Conservation (phyloP, 768 basidiomycete genomes). For the Naganishia vaughanmartiniae region DNA sequence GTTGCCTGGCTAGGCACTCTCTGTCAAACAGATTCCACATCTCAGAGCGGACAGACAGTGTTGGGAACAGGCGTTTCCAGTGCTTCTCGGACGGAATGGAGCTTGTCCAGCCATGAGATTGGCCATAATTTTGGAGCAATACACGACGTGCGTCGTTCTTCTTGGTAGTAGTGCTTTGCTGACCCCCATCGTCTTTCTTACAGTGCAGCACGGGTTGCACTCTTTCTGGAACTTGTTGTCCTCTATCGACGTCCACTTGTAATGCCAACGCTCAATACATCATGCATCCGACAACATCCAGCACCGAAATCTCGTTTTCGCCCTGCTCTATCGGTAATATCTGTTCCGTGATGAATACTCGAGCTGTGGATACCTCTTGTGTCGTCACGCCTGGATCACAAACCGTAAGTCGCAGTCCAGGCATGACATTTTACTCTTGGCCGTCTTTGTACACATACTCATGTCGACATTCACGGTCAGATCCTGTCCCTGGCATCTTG, state of each 20-base stretch:
- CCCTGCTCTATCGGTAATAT: conserved; percentile 80
- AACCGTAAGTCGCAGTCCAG: conserved; percentile 22
- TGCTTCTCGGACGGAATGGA: conserved; percentile 64
- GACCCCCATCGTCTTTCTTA: background rate
- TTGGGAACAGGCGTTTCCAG: conserved; percentile 82
- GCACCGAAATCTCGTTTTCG: conserved; percentile 70
- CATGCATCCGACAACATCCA: conserved; percentile 72
- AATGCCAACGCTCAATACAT: conserved; percentile 68
- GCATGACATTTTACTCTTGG: background rate
- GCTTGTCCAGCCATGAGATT: conserved; percentile 49
- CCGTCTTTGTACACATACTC: background rate
- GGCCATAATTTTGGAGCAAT: conserved; percentile 83
- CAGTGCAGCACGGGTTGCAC: conserved; percentile 70
- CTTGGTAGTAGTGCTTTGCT: no score
- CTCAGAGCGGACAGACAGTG: conserved; percentile 58
- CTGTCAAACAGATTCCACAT: conserved; percentile 57
- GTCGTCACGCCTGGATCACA: conserved; percentile 61
- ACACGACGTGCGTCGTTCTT: no score
- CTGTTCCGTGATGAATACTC: conserved; percentile 66
- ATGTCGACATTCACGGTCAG: background rate
- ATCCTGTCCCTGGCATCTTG: conserved; percentile 32
- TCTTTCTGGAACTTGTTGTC: conserved; percentile 64
- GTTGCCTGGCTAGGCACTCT: conserved; percentile 84
- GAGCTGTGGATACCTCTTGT: conserved; percentile 63
- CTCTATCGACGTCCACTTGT: conserved; percentile 62